Evolutionary conservation across 192 early-diverging fungal species (phyloP), one percentile per base, ranked within the genome.

Genomic region (Diversispora epigaea): DNA sequence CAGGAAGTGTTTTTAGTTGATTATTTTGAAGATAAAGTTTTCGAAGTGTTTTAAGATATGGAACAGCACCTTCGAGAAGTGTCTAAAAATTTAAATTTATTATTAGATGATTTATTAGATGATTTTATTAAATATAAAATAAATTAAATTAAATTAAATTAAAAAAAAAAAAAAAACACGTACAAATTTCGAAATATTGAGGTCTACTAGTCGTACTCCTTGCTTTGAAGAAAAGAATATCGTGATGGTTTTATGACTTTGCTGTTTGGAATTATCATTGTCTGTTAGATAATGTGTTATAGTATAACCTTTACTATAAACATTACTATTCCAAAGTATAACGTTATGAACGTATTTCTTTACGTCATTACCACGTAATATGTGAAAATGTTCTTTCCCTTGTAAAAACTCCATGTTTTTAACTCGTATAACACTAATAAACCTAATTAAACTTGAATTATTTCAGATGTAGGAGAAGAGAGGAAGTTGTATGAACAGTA

Each of bases 61-160:
- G 78, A 25, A 84, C 55, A 11, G 81, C 81, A 12, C 80, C 80
- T 0, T 41, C 11, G 41, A 80, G 54, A 54, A 84, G 76, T 22
- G 25, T 81, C 83, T 84, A 77, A 52, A 46, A 19, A 49, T 10
- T 50, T 45, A n/a, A 67, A 45, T 9, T n/a, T 46, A 61, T 32
- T 21, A 40, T 21, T 61, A 32, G 19, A 10, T 10, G 21, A 19
- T 61, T 21, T 21, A 32, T 61, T 61, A 61, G 17, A 61, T 46
- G 14, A 45, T 6, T 9, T 11, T 45, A 45, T 67, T 14, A 67
- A 19, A 6, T 19, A 11, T 9, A 47, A n/a, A 47, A 11, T 11
- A n/a, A 25, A 21, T 45, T 17, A 40, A 41, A 8, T n/a, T 45
- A 46, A 25, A n/a, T 45, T 11, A 44, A 67, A 43, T 7, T 15